phyloP scores from a whole-genome alignment of 2,329 filamentous ascomycete genomes.

The Penicillium occitanis region DNA sequence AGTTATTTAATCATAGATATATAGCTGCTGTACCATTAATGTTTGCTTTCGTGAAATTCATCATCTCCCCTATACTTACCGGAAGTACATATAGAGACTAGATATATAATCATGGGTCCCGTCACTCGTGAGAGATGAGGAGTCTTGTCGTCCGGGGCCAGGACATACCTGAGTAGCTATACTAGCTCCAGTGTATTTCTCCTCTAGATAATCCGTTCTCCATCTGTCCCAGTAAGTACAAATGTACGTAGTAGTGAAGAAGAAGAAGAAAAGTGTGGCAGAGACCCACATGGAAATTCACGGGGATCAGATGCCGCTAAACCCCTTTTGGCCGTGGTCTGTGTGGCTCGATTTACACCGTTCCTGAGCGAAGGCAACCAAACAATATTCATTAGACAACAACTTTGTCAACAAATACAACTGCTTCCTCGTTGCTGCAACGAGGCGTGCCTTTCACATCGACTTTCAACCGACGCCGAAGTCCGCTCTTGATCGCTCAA shows the following conservation, averaged over 20 bases:
- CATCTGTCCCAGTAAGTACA: too few species aligned
- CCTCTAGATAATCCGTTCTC: too few species aligned
- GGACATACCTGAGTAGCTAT: too few species aligned
- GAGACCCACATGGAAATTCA: conserved; percentile 11
- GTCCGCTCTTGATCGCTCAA: not conserved
- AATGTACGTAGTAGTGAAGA: too few species aligned
- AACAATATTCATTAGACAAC: not conserved
- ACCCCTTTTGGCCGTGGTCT: not conserved
- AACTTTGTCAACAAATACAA: not conserved
- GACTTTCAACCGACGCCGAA: not conserved
- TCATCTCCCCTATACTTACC: not conserved
- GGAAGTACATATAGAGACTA: not conserved
- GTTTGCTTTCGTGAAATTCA: not conserved
- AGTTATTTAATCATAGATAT: not conserved
- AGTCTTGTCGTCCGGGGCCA: too few species aligned
- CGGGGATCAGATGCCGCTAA: conserved; percentile 9
- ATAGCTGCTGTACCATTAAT: not conserved
- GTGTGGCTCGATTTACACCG: conserved; percentile 16
- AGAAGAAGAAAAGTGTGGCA: not conserved
- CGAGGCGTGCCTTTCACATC: not conserved
- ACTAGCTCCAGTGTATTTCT: too few species aligned
- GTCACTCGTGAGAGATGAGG: not conserved
- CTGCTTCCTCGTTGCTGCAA: not conserved
- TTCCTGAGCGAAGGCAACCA: conserved; percentile 9
- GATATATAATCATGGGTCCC: not conserved